Base-by-base conservation (phyloP, 208 protist genomes). In the Trypanosoma theileri region DNA sequence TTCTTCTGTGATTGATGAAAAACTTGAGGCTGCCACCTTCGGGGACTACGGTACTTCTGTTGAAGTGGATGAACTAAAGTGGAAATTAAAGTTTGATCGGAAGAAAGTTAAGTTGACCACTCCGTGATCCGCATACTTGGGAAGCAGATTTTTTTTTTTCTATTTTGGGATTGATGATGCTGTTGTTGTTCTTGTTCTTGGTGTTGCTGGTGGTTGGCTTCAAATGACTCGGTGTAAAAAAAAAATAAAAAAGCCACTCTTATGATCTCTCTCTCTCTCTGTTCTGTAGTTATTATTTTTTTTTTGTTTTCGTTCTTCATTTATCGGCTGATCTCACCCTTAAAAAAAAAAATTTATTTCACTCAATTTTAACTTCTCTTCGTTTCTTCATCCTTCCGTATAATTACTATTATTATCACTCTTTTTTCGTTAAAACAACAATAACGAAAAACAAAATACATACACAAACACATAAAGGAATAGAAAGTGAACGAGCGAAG, bases 1-100 rank as follows among this genome's bases (percentile, higher is more conserved):
- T 28, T 52, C 42, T 44, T 54, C 69, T 11, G 44, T 66, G 3
- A 61, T 86, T 24, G 74, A 78, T 66, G 81, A 61, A 52, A 69
- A 78, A 7, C 53, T 93, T n/a, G 45, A 58, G 40, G 13, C 65
- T 0, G 66, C 80, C 4, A 73, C 92, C 48, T 95, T 82, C 59
- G 87, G 84, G 28, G 62, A 51, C 7, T 91, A 89, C 58, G 87
- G 90, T 19, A 45, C 52, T 19, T 71, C 67, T 51, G 67, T 92
- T n/a, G 78, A 63, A 40, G 64, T 93, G n/a, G 87, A 95, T 64
- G 86, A 93, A 62, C 73, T 95, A 26, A 89, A 88, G 66, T 92
- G 86, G 86, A 52, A 65, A 14, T 41, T 93, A 16, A 75, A 73
- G 31, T 76, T 88, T 44, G 83, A 83, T n/a, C 57, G 71, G 45